Evolutionary conservation across 768 basidiomycete species (phyloP).

Genomic region (Sistotremastrum suecicum): DNA sequence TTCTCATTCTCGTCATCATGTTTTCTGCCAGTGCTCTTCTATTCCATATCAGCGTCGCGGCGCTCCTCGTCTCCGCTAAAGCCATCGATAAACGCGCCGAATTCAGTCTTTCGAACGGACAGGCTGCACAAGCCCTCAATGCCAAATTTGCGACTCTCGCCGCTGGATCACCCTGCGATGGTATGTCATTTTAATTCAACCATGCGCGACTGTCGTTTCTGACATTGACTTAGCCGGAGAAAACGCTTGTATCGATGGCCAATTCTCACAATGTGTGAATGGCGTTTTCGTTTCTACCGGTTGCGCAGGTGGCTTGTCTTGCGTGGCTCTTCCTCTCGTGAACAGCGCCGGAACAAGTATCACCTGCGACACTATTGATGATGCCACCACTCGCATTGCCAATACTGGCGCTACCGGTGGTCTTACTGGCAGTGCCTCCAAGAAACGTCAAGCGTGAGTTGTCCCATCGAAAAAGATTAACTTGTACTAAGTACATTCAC

Average conservation of each 20-base stretch:
- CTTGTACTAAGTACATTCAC: too few relatives aligned
- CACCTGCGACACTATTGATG: constrained; percentile 12
- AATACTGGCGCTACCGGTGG: constrained; percentile 11
- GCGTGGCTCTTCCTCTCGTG: constrained; percentile 17
- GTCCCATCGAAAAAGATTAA: too few relatives aligned
- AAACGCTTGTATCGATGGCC: constrained; percentile 1
- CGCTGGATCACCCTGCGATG: constrained; percentile 19
- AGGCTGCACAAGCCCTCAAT: constrained; percentile 14
- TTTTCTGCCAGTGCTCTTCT: constrained; percentile 6
- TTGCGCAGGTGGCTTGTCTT: constrained; percentile 6
- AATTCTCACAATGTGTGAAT: background rate
- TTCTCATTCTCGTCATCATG: constrained; percentile 4
- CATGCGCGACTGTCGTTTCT: background rate
- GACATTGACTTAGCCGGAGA: constrained; percentile 12
- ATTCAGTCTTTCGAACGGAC: constrained; percentile 9
- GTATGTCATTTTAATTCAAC: background rate
- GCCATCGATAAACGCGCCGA: background rate
- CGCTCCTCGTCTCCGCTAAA: constrained; percentile 5
- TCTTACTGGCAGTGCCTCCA: background rate
- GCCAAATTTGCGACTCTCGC: constrained; percentile 8
- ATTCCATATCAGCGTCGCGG: constrained; percentile 4
- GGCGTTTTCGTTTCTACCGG: constrained; percentile 3
- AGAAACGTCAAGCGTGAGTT: too few relatives aligned
- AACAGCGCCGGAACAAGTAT: constrained; percentile 17
- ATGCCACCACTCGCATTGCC: constrained; percentile 10